These are phyloP conservation scores for Fimicolochytrium jonesii DNA, from an alignment of 192 early-diverging fungal species.

Conservation along the genomic window DNA sequence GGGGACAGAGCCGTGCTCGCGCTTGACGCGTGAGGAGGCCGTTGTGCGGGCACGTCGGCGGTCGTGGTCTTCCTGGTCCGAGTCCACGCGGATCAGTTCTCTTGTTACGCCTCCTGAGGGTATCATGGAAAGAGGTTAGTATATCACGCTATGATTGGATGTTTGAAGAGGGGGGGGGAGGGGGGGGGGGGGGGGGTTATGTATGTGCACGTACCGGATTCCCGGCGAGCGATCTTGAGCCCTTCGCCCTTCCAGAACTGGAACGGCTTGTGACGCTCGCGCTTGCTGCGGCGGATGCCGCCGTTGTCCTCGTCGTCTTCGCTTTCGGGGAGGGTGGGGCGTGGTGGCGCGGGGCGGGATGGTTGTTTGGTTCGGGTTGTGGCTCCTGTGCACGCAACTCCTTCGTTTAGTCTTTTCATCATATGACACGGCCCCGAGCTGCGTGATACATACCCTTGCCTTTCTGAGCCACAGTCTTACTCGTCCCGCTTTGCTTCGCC, in stretches of 20 bases:
- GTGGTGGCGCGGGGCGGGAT: background rate
- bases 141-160: background rate
- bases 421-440: too few species aligned
- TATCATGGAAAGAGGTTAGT: too few species aligned
- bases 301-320: constrained; percentile 21
- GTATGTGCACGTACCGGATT: constrained; percentile 18
- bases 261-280: constrained; percentile 30
- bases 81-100: constrained; percentile 26
- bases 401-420: too few species aligned
- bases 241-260: constrained; percentile 40
- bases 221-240: constrained; percentile 20
- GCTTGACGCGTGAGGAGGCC: constrained; percentile 11
- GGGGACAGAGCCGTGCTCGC: constrained; percentile 4
- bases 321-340: background rate
- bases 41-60: background rate
- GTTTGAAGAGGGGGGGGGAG: background rate
- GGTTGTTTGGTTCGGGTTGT: background rate
- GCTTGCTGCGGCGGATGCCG: constrained; percentile 19
- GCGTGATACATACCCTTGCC: too few species aligned
- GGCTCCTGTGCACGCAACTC: too few species aligned
- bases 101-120: constrained; percentile 19
- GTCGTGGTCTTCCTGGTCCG: constrained; percentile 16
- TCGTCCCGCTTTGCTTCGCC: too few species aligned
- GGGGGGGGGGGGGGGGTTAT: too few species aligned
- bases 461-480: too few species aligned